Evolutionary conservation across 768 basidiomycete species (phyloP).

Genomic region (Lentinus brumalis): DNA sequence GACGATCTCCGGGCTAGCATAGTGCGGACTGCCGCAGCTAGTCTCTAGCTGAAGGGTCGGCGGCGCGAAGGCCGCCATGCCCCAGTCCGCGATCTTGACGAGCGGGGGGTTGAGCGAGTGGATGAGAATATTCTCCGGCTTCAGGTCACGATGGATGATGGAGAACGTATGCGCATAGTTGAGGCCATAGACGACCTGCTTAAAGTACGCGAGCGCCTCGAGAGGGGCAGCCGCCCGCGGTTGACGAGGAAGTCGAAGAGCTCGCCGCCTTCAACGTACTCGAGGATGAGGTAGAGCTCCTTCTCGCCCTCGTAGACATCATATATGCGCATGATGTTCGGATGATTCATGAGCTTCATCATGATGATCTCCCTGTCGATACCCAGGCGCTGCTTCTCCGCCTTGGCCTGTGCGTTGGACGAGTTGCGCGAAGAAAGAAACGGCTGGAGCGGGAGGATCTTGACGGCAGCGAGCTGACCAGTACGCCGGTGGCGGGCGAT

Average conservation of each 20-base stretch:
- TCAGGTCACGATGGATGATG: constrained; percentile 96
- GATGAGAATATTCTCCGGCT: constrained; percentile 96
- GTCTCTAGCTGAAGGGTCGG: constrained; percentile 87
- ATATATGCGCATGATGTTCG: constrained; percentile 93
- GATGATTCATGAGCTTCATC: constrained; percentile 99
- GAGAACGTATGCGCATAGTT: constrained; percentile 98
- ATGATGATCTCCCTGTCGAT: constrained; percentile 96
- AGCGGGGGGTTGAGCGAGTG: constrained; percentile 78
- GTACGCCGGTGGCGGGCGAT: constrained; percentile 86
- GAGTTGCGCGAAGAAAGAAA: constrained; percentile 73
- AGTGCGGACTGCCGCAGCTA: constrained; percentile 95
- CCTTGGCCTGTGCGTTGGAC: constrained; percentile 66
- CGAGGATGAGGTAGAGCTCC: constrained; percentile 90
- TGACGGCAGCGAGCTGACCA: constrained; percentile 92
- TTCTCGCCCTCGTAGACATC: constrained; percentile 94
- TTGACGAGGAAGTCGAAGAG: constrained; percentile 96
- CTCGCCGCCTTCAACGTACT: constrained; percentile 95
- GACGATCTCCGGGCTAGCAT: constrained; percentile 96
- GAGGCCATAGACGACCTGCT: constrained; percentile 92
- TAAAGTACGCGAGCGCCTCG: constrained; percentile 91
- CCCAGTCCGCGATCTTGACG: constrained; percentile 98
- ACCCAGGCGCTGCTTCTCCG: constrained; percentile 80
- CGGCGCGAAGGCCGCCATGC: constrained; percentile 95
- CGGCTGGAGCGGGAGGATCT: constrained; percentile 87
- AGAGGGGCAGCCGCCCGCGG: constrained; percentile 76